Conservation (phyloP, 495 filamentous ascomycete genomes). For the Hypoxylon lienhwacheense region DNA sequence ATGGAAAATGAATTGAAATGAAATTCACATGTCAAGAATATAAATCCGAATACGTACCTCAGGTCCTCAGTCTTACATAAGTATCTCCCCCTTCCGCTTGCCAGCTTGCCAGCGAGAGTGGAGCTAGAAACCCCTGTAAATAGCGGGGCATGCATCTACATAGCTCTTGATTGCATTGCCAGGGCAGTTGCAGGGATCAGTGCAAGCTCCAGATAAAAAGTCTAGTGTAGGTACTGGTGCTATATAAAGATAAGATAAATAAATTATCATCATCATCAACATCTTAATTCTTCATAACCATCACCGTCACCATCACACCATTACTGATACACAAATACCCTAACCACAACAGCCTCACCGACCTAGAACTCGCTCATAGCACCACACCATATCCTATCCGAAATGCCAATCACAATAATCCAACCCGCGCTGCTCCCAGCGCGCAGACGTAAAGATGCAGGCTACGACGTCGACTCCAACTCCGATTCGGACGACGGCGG, state of each 20-base stretch:
- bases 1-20: conserved; percentile 1
- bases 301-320: too few species aligned
- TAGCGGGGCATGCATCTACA: conserved; percentile 9
- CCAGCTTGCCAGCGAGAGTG: too few species aligned
- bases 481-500: conserved; percentile 56
- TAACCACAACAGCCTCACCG: too few species aligned
- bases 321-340: too few species aligned
- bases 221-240: too few species aligned
- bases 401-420: conserved; percentile 41
- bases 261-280: background rate
- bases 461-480: conserved; percentile 26
- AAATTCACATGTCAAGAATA: conserved; percentile 27
- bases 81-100: too few species aligned
- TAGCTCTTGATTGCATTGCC: background rate
- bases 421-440: conserved; percentile 27
- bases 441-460: conserved; percentile 8
- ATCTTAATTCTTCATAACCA: too few species aligned
- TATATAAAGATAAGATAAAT: conserved; percentile 6
- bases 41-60: too few species aligned
- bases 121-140: conserved; percentile 1
- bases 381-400: too few species aligned
- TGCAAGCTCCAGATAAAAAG: conserved; percentile 24
- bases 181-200: conserved; percentile 17
- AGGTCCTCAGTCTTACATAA: too few species aligned
- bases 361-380: too few species aligned